These are phyloP conservation scores for Anethum foeniculum DNA, from an alignment of 140 eudicot species.

Conservation along the genomic window DNA sequence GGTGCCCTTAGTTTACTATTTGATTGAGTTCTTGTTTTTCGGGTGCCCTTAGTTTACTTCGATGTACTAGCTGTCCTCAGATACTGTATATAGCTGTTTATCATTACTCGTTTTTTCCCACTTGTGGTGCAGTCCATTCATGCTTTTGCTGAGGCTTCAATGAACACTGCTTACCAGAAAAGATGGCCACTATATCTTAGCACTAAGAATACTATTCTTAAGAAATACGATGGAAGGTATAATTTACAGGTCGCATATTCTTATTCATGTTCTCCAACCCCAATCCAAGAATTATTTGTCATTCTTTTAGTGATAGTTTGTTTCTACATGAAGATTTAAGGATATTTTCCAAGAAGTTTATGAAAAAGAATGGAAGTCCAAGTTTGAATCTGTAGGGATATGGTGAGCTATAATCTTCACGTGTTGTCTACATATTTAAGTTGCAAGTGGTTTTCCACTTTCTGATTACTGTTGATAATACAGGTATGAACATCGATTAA, in stretches of 20 bases:
- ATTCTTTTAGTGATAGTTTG: not conserved
- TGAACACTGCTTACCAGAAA: constrained; percentile 83
- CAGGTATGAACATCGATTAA: constrained; percentile 98
- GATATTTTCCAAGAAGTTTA: constrained; percentile 67
- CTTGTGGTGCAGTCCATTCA: constrained; percentile 53
- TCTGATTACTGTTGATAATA: constrained; percentile 1
- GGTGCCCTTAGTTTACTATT: not conserved
- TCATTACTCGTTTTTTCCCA: not conserved
- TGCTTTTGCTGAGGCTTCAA: constrained; percentile 97
- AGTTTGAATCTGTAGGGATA: constrained; percentile 51
- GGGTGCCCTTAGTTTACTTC: too few relatives aligned
- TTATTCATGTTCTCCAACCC: constrained; percentile 3
- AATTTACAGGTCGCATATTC: not conserved
- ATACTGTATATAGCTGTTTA: not conserved
- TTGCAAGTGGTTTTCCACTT: not conserved
- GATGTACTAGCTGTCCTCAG: not conserved
- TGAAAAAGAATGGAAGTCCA: constrained; percentile 44
- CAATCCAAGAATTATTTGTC: not conserved
- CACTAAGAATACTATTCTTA: constrained; percentile 97
- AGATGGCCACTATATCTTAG: constrained; percentile 99
- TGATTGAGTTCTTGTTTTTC: too few relatives aligned
- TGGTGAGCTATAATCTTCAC: constrained; percentile 31
- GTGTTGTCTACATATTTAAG: not conserved
- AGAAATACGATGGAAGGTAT: constrained; percentile 98
- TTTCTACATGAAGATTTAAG: constrained; percentile 38